Percentiles rank a stretch among this genome's conserved stretches.
Evolutionary conservation across 2,329 filamentous ascomycete species (phyloP).

Genomic region (Phaeoacremonium minimum): DNA sequence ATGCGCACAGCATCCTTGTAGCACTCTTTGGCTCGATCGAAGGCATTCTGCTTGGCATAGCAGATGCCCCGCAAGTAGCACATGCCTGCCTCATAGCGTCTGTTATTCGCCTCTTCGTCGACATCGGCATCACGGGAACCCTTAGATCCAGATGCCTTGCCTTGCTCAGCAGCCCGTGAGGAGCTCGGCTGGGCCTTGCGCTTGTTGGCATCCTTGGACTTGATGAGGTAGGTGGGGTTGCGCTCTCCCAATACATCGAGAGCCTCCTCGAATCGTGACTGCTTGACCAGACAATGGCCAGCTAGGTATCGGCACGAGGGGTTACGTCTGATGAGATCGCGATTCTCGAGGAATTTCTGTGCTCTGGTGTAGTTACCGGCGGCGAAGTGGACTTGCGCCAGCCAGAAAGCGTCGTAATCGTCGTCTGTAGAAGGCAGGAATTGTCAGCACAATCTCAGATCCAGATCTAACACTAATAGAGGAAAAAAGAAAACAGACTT

Average conservation of each 20-base stretch:
- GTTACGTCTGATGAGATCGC: conserved; percentile 77
- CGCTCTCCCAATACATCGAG: conserved; percentile 82
- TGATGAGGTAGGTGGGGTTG: conserved; percentile 84
- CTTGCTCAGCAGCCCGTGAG: conserved; percentile 5
- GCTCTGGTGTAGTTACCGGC: conserved; percentile 93
- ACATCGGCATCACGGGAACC: conserved; percentile 18
- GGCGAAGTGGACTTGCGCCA: conserved; percentile 96
- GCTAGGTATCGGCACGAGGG: conserved; percentile 89
- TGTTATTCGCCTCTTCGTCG: conserved; percentile 66
- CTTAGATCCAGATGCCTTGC: conserved; percentile 7
- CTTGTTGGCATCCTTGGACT: conserved; percentile 52
- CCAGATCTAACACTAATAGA: conserved; percentile 2
- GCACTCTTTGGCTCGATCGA: conserved; percentile 94
- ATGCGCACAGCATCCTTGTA: conserved; percentile 97
- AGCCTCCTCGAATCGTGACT: conserved; percentile 85
- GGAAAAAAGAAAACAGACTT: conserved; percentile 51
- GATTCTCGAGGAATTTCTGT: conserved; percentile 77
- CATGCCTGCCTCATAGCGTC: conserved; percentile 94
- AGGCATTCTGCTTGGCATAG: conserved; percentile 95
- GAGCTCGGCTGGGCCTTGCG: conserved; percentile 64
- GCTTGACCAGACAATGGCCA: conserved; percentile 91
- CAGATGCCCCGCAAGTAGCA: conserved; percentile 92
- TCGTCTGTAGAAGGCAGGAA: conserved; percentile 55
- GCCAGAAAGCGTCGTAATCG: conserved; percentile 92
- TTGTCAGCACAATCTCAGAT: conserved; percentile 7